Percentiles rank a stretch among this genome's conserved stretches.
Evolutionary conservation across 805 yeast species (phyloP).

Genomic region (Zygoascus bituminiphila): DNA sequence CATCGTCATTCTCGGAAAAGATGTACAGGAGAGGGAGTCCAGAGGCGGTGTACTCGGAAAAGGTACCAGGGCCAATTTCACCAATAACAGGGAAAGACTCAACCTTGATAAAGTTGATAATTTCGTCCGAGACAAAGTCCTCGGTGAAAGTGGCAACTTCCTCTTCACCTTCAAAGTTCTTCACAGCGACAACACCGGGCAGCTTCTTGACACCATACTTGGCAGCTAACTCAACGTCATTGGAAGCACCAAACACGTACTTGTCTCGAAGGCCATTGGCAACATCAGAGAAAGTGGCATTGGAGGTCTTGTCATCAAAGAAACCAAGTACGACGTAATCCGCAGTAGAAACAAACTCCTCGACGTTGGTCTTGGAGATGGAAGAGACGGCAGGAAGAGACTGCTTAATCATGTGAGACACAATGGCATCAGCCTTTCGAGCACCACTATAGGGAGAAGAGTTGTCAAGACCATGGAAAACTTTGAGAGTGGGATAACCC

Average conservation of each 20-base stretch:
- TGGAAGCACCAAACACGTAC: conserved; percentile 47
- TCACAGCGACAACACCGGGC: conserved; percentile 43
- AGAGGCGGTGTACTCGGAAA: conserved; percentile 61
- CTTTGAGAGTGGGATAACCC: conserved; percentile 80
- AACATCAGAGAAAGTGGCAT: conserved; percentile 50
- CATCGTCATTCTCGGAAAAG: conserved; percentile 65
- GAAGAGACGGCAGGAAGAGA: conserved; percentile 66
- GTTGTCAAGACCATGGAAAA: conserved; percentile 41
- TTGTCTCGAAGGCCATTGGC: conserved; percentile 62
- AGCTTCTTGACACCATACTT: conserved; percentile 32
- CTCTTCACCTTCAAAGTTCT: conserved; percentile 30
- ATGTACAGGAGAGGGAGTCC: conserved; percentile 78
- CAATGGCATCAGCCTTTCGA: conserved; percentile 73
- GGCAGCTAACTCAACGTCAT: conserved; percentile 34
- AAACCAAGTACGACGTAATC: conserved; percentile 42
- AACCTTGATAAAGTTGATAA: conserved; percentile 42
- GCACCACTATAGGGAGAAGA: conserved; percentile 68
- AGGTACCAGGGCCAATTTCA: conserved; percentile 76
- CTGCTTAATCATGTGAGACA: conserved; percentile 70
- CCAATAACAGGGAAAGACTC: conserved; percentile 81
- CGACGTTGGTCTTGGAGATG: conserved; percentile 42
- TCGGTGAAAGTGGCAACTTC: conserved; percentile 25
- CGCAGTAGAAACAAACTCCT: conserved; percentile 38
- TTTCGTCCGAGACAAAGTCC: conserved; percentile 29
- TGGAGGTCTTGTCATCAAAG: conserved; percentile 42